These are phyloP conservation scores for Teratosphaeriaceae sp. DNA, from an alignment of 2,329 filamentous ascomycete genomes.

Conservation along the genomic window DNA sequence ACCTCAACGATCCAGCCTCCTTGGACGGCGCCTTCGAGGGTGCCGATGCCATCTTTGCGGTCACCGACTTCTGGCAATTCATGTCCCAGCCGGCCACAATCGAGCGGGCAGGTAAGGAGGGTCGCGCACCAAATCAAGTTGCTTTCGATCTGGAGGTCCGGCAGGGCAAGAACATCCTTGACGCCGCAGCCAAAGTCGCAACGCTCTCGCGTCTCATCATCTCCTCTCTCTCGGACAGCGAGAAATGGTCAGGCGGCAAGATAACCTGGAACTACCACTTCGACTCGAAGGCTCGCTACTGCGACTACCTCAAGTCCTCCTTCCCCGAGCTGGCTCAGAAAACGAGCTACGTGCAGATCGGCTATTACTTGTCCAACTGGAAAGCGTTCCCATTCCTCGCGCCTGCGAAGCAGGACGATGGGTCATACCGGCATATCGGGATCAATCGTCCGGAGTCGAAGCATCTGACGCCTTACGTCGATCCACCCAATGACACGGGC, in stretches of 20 bases:
- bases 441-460: not conserved
- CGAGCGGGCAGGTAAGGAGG: slow-evolving; percentile 4
- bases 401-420: slow-evolving; percentile 14
- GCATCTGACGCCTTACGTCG: slow-evolving; percentile 19
- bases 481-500: slow-evolving; percentile 25
- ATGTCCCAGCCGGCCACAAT: slow-evolving; percentile 4
- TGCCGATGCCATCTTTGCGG: slow-evolving; percentile 4
- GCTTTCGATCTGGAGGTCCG: slow-evolving; percentile 16
- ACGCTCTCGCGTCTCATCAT: slow-evolving; percentile 35
- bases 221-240: slow-evolving; percentile 32
- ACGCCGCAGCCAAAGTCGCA: slow-evolving; percentile 5
- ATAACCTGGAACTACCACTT: slow-evolving; percentile 38
- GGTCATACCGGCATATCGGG: slow-evolving; percentile 6
- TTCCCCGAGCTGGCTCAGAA: slow-evolving; percentile 24
- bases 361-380: slow-evolving; percentile 31
- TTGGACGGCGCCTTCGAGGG: slow-evolving; percentile 5
- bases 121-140: slow-evolving; percentile 8
- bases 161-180: slow-evolving; percentile 11
- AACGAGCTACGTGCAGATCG: slow-evolving; percentile 29
- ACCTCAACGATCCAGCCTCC: slow-evolving; percentile 3
- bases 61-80: slow-evolving; percentile 10
- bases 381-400: slow-evolving; percentile 6
- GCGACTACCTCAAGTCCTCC: slow-evolving; percentile 25
- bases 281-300: slow-evolving; percentile 34
- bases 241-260: slow-evolving; percentile 35